Conservation (phyloP, 495 filamentous ascomycete genomes). For the Tuber melanosporum region DNA sequence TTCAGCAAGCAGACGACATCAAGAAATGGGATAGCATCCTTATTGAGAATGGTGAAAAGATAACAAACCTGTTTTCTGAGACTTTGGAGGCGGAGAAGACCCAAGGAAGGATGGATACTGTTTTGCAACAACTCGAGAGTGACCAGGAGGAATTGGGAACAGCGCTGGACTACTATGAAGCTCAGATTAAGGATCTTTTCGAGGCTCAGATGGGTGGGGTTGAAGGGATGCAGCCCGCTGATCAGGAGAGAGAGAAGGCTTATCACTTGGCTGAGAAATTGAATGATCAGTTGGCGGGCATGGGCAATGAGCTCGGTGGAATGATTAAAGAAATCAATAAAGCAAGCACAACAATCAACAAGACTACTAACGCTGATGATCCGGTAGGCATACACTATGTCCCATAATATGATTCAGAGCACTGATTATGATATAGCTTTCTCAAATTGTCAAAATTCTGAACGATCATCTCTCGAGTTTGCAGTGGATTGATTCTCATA, state of each 20-base stretch:
- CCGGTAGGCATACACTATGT: constrained; percentile 59
- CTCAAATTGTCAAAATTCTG: constrained; percentile 90
- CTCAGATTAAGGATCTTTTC: constrained; percentile 79
- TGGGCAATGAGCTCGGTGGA: constrained; percentile 80
- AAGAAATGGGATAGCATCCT: constrained; percentile 85
- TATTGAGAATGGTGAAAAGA: constrained; percentile 86
- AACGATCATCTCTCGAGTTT: constrained; percentile 87
- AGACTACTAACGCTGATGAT: constrained; percentile 82
- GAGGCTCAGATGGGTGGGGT: constrained; percentile 58
- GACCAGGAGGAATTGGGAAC: constrained; percentile 81
- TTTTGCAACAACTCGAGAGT: constrained; percentile 76
- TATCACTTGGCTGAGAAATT: constrained; percentile 89
- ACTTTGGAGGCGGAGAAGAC: constrained; percentile 88
- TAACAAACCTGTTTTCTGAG: constrained; percentile 75
- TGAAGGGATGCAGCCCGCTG: constrained; percentile 73
- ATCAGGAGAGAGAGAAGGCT: constrained; percentile 89
- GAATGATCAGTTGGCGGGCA: constrained; percentile 75
- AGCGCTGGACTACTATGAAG: constrained; percentile 84
- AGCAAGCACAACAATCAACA: constrained; percentile 72
- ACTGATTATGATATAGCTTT: constrained; percentile 55
- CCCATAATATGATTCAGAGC: constrained; percentile 10
- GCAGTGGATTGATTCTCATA: constrained; percentile 73
- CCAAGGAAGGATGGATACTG: constrained; percentile 83
- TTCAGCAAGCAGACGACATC: constrained; percentile 76
- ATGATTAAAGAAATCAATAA: constrained; percentile 99